Evolutionary conservation across 371 early-diverging fungal genomes (phyloP), one percentile per base, ranked within the genome.

Genomic region (Mucor irregularis): DNA sequence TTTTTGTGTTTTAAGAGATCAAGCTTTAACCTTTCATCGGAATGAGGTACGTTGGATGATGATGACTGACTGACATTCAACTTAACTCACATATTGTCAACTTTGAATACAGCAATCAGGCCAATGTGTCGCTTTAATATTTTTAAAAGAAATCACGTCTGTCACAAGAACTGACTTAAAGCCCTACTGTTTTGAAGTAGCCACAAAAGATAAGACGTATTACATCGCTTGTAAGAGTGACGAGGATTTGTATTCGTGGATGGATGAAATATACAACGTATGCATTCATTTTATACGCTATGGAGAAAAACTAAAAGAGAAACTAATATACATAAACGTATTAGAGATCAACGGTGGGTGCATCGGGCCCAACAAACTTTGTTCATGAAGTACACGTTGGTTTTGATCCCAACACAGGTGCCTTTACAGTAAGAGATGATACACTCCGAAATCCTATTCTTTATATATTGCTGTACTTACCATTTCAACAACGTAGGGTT

Each of bases 231-330:
- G 93, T 72, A 90, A 88, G 72, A 91, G 83, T 66, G 98, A 98
- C 64, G 94, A 94, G 61, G 97, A 98, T 57, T 82, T 98, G n/a
- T 98, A 98, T 72, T 86, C 90, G 24, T 97, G 97, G 98, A 91
- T 96, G 87, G 97, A 97, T 69, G 92, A 92, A 61, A 90, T 98
- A 66, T 96, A 96, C 72, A 87, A 82, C 70, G 88, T 89, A 73
- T 63, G 53, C 8, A 16, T 16, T 22, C 10, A 4, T 11, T 28
- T 8, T 37, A 40, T 9, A 5, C n/a, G 10, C 7, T 44, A 21
- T 43, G 13, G n/a, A n/a, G n/a, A n/a, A n/a, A n/a, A n/a, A 25
- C 21, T 10, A 38, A 26, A 38, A 16, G 29, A 29, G 29, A 39
- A 39, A 47, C 19, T 31, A 14, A 33, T 37, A 10, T 8, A 29